These are phyloP conservation scores for Fagopyrum esculentum DNA, from an alignment of 148 eudicot genomes.

Conservation along the genomic window DNA sequence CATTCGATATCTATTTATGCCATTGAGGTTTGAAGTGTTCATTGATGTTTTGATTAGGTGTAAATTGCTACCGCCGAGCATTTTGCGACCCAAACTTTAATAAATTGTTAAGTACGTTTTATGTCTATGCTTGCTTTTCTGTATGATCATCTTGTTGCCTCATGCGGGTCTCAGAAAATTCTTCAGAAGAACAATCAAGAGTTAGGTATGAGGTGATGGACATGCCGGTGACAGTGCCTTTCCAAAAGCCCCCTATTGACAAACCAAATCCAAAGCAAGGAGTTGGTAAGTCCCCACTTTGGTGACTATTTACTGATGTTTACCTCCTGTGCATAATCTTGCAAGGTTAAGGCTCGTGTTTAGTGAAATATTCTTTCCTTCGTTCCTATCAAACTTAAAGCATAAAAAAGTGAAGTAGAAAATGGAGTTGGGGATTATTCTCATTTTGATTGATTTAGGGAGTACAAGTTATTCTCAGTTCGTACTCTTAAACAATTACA, in stretches of 20 bases:
- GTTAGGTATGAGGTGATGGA: constrained; percentile 84
- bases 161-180: constrained; percentile 31
- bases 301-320: background rate
- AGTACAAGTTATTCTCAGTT: background rate
- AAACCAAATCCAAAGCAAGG: constrained; percentile 98
- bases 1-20: background rate
- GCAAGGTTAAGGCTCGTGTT: background rate
- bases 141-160: background rate
- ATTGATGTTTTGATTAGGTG: background rate
- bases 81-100: background rate
- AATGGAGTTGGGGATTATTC: background rate
- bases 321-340: background rate
- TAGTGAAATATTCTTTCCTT: background rate
- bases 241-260: constrained; percentile 81
- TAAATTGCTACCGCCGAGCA: background rate
- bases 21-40: background rate
- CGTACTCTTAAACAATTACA: background rate
- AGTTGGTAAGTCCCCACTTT: constrained; percentile 49
- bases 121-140: background rate
- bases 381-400: background rate
- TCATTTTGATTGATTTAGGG: background rate
- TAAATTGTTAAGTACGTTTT: background rate
- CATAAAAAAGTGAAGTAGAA: background rate
- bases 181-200: constrained; percentile 50
- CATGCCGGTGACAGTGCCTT: constrained; percentile 70